Percentiles rank a stretch among this genome's conserved stretches.
These are phyloP conservation scores for Funneliformis mosseae DNA, from an alignment of 192 early-diverging fungal genomes.

Conservation along the genomic window DNA sequence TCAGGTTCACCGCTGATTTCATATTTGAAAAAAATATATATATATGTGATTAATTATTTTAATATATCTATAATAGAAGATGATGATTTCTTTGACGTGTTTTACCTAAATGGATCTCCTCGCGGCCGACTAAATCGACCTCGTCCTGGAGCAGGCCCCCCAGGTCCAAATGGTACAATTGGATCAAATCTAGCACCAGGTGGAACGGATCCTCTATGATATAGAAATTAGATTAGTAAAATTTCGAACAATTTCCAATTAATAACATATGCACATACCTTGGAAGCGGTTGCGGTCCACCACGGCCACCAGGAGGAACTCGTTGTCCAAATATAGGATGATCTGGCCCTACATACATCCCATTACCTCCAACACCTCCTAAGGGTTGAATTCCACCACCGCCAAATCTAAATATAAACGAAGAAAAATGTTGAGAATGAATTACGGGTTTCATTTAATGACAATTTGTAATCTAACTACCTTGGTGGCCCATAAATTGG, in stretches of 20 bases:
- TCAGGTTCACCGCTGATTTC: slow-evolving; percentile 67
- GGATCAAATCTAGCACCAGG: slow-evolving; percentile 93
- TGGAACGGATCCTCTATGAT: slow-evolving; percentile 66
- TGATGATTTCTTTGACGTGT: background rate
- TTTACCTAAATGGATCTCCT: slow-evolving; percentile 41
- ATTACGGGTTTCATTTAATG: background rate
- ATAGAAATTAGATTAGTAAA: background rate
- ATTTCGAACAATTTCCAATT: background rate
- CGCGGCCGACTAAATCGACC: slow-evolving; percentile 41
- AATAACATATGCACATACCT: slow-evolving; percentile 31
- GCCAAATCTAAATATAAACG: slow-evolving; percentile 29
- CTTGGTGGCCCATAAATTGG: slow-evolving; percentile 49
- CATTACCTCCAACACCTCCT: slow-evolving; percentile 56
- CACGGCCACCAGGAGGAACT: slow-evolving; percentile 44
- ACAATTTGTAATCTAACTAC: slow-evolving; percentile 31
- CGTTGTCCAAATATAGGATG: slow-evolving; percentile 80
- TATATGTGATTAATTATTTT: slow-evolving; percentile 16
- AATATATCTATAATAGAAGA: slow-evolving; percentile 17
- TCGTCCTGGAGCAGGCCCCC: slow-evolving; percentile 30
- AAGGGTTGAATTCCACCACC: slow-evolving; percentile 41
- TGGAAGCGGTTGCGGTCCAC: slow-evolving; percentile 65
- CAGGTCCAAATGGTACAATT: slow-evolving; percentile 74
- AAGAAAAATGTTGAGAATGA: slow-evolving; percentile 25
- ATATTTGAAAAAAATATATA: slow-evolving; percentile 7
- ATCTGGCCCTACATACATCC: slow-evolving; percentile 85